Evolutionary conservation across 176 grass and related monocot genomes (phyloP), one percentile per base, ranked within the genome.

Genomic region (Pontederia paniculata): DNA sequence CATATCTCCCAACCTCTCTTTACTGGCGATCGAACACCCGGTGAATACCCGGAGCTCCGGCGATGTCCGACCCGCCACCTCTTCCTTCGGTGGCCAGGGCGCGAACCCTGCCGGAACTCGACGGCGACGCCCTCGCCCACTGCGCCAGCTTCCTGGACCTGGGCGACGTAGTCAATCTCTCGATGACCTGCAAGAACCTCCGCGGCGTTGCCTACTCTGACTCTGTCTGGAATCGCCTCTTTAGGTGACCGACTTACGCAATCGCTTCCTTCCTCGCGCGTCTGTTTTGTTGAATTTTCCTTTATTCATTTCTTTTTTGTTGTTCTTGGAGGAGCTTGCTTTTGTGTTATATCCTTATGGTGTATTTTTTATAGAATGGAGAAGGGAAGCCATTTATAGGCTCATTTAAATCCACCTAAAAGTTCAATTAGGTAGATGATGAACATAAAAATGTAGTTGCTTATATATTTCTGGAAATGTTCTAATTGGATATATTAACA

Each of bases 211-310:
- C 82, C 63, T 89, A 79, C 70, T 79, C 79, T 63, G 91, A 89
- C 66, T 55, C 71, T 50, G 63, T 96, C 45, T 89, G 91, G 85
- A 70, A 68, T 54, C 86, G 71, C 77, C 79, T 89, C 56, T 87
- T 80, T 57, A 83, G 66, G 90, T 89, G 21, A 48, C 11, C 19
- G 41, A 15, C 45, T 64, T 45, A n/a, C 16, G 4, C 51, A 37
- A 11, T 50, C 31, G 23, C 44, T 18, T 25, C 14, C 48, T 37
- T 28, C 52, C 41, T 69, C 9, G 8, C n/a, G n/a, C 62, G 10
- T 60, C 12, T 1, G 8, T 14, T n/a, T n/a, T n/a, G n/a, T 45
- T 16, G 9, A 8, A 9, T 42, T 3, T 47, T 15, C 12, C 6
- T 46, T 47, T 23, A 10, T 47, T 46, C 20, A 12, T 4, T 10